These are phyloP conservation scores for Physcomitrium patens DNA, from an alignment of 225 moss, liverwort and hornwort genomes.

Conservation along the genomic window DNA sequence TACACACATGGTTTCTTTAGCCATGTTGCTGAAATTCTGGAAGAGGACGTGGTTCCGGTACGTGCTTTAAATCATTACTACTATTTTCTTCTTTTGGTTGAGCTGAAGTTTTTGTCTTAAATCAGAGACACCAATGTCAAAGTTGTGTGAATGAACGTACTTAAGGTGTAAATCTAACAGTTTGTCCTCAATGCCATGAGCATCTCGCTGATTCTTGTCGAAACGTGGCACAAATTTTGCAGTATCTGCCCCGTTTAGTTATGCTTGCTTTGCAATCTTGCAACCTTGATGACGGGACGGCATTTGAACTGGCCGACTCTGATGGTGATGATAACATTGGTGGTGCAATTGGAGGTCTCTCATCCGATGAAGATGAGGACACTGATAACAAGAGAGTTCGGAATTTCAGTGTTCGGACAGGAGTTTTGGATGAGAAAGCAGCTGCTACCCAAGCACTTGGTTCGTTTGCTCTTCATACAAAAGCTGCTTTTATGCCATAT, in stretches of 20 bases:
- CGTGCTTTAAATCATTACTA: neutral
- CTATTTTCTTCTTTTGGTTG: neutral
- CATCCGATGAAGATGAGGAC: constrained; percentile 83
- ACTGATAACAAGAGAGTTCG: constrained; percentile 76
- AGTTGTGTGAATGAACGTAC: too few species aligned
- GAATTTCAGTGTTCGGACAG: constrained; percentile 96
- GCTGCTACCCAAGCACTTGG: constrained; percentile 99
- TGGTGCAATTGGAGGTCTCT: constrained; percentile 67
- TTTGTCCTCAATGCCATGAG: neutral
- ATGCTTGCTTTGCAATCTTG: constrained; percentile 94
- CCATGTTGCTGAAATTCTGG: constrained; percentile 93
- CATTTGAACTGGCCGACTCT: constrained; percentile 82
- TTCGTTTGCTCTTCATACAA: constrained; percentile 90
- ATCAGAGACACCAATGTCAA: neutral
- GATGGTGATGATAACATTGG: constrained; percentile 77
- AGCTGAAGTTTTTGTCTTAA: neutral
- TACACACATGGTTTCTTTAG: constrained; percentile 99
- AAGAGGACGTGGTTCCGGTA: constrained; percentile 81
- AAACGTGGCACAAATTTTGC: constrained; percentile 28
- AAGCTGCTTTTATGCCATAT: constrained; percentile 87
- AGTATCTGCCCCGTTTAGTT: constrained; percentile 95
- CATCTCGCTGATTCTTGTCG: neutral
- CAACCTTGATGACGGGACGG: constrained; percentile 97
- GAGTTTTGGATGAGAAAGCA: constrained; percentile 97
- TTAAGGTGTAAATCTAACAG: neutral